Percentiles rank a stretch among this genome's conserved stretches.
phyloP scores from a whole-genome alignment of 208 protist species.

The Wallacemonas sp. region DNA sequence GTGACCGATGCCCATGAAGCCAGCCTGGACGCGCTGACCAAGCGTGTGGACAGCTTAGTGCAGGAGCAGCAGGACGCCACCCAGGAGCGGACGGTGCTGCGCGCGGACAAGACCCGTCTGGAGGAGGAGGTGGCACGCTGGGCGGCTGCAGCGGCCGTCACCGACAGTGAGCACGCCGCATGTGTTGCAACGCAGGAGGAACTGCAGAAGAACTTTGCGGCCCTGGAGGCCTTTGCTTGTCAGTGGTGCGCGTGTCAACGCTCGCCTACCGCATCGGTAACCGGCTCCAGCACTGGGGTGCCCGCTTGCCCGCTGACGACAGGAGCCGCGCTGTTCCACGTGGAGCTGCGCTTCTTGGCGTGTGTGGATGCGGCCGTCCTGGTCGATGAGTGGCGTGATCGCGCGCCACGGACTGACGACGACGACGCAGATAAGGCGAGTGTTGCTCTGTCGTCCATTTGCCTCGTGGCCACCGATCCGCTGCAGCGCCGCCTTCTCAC shows the following conservation, averaged over 20 bases:
- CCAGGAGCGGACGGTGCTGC: not conserved
- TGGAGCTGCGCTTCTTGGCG: conserved; percentile 9
- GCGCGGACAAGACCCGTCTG: not conserved
- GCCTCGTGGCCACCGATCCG: not conserved
- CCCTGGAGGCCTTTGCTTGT: conserved; percentile 13
- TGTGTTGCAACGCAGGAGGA: too few relatives aligned
- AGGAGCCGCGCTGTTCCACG: not conserved
- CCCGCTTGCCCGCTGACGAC: too few relatives aligned
- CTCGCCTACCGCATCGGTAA: too few relatives aligned
- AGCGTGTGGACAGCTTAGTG: not conserved
- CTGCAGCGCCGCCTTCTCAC: not conserved
- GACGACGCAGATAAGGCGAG: not conserved
- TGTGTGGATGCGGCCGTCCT: conserved; percentile 6
- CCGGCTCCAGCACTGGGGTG: too few relatives aligned
- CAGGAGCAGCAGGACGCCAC: not conserved
- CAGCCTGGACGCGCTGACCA: not conserved
- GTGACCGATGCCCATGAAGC: not conserved
- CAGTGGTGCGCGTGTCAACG: conserved; percentile 1
- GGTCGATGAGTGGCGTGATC: conserved; percentile 4
- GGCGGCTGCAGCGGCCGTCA: not conserved
- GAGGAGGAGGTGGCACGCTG: not conserved
- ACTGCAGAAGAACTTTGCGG: not conserved
- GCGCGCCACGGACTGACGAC: not conserved
- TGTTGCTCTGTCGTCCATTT: not conserved
- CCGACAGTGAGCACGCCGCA: not conserved